Evolutionary conservation across 257 asterid genomes (phyloP), one percentile per base, ranked within the genome.

Genomic region (Nicotiana knightiana): DNA sequence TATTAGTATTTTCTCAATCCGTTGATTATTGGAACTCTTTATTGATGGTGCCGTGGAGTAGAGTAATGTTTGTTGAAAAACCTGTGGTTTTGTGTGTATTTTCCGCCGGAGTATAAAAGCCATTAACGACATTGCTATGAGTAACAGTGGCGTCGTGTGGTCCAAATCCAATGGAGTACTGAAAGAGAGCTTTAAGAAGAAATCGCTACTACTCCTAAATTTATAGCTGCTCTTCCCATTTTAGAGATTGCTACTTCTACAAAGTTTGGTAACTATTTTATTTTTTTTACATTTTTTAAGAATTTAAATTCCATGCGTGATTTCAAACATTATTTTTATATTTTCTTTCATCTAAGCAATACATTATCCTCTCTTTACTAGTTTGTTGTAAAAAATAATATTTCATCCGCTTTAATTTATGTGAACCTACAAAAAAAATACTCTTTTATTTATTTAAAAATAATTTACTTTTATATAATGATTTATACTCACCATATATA

Each of bases 1-100:
- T 51, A 96, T 90, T 24, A 96, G 66, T 59, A 96, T 90, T 91
- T 96, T 96, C 89, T 93, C 96, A 5, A 94, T 96, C 75, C 88
- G 81, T 26, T 80, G 85, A 81, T 63, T 85, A 0, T 81, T 55
- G 5, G 57, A 84, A 80, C 61, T 48, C 16, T 70, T 71, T 9
- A 68, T 71, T 46, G 61, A 87, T 54, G 91, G 86, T 64, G 92
- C 67, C 0, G 97, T 84, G 9, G 99, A 92, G 87, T 92, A 87
- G 3, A 77, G 77, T 55, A 90, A 84, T 21, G 30, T 61, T 26
- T 79, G 87, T n/a, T 39, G 63, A 6, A 67, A n/a, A 76, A 81
- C 1, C 26, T 21, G 54, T 3, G 81, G 85, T 12, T 39, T 61
- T 71, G 80, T 51, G 76, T 48, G 83, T 11, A 43, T 6, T 83